These are phyloP conservation scores for Fusarium sp. DNA, from an alignment of 2,329 filamentous ascomycete species.

Conservation along the genomic window DNA sequence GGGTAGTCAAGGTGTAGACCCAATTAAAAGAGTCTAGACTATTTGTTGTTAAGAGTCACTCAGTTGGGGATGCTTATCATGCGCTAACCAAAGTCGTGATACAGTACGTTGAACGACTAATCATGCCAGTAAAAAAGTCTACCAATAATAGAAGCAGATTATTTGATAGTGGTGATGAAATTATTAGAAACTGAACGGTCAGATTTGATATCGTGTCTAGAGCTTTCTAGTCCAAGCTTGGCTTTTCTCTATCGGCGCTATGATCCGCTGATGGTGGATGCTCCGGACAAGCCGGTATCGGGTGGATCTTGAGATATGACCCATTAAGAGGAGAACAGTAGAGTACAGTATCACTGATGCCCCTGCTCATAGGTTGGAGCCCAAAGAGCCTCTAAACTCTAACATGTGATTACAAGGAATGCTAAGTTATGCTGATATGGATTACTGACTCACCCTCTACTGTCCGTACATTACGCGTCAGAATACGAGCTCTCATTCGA, in stretches of 20 bases:
- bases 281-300: conserved; percentile 31
- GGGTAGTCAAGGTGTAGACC: conserved; percentile 7
- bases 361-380: conserved; percentile 14
- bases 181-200: conserved; percentile 19
- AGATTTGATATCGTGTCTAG: conserved; percentile 13
- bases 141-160: conserved; percentile 20
- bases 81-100: conserved; percentile 12
- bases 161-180: background rate
- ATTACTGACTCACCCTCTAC: conserved; percentile 9
- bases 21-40: conserved; percentile 8
- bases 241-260: conserved; percentile 29
- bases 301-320: conserved; percentile 19
- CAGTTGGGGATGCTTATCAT: conserved; percentile 11
- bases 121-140: background rate
- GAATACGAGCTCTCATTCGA: conserved; percentile 15
- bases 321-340: background rate
- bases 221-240: conserved; percentile 34
- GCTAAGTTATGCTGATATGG: conserved; percentile 1
- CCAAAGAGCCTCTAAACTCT: conserved; percentile 31
- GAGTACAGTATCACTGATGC: background rate
- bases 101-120: background rate
- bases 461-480: conserved; percentile 30
- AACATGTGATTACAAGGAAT: conserved; percentile 35
- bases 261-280: conserved; percentile 27
- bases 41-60: background rate